These are phyloP conservation scores for Penicillium thymicola DNA, from an alignment of 2,329 filamentous ascomycete genomes.

Conservation along the genomic window DNA sequence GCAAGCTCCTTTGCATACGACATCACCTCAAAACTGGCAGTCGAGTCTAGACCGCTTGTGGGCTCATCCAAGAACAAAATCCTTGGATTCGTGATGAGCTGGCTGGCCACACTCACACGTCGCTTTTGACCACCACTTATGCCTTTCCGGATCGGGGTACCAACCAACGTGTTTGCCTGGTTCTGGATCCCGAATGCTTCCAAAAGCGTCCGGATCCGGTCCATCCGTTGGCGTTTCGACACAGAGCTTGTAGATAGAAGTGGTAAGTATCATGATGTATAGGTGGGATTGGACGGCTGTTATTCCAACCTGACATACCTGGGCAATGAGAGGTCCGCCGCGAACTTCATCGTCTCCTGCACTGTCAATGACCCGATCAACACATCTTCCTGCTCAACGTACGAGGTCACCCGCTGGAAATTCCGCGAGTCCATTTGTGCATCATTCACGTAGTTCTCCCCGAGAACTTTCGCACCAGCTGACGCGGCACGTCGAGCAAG, in stretches of 20 bases:
- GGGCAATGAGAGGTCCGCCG: slow-evolving; percentile 63
- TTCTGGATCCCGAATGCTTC: slow-evolving; percentile 68
- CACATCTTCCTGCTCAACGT: slow-evolving; percentile 86
- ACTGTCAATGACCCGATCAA: slow-evolving; percentile 78
- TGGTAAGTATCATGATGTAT: neutral
- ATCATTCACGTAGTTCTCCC: slow-evolving; percentile 63
- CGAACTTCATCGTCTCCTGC: slow-evolving; percentile 73
- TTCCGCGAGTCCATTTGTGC: slow-evolving; percentile 48
- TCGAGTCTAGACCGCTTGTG: slow-evolving; percentile 78
- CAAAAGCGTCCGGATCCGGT: slow-evolving; percentile 65
- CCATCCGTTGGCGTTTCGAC: slow-evolving; percentile 56
- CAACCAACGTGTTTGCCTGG: slow-evolving; percentile 70
- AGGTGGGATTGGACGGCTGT: neutral
- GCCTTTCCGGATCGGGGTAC: slow-evolving; percentile 78
- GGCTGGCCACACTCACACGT: slow-evolving; percentile 73
- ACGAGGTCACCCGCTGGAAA: slow-evolving; percentile 67
- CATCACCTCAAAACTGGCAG: slow-evolving; percentile 72
- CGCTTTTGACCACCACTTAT: slow-evolving; percentile 84
- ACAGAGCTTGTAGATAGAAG: slow-evolving; percentile 40
- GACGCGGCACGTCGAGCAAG: slow-evolving; percentile 62
- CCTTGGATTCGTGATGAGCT: slow-evolving; percentile 75
- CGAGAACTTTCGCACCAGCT: slow-evolving; percentile 53
- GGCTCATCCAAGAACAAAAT: slow-evolving; percentile 82
- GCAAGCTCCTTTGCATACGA: slow-evolving; percentile 67
- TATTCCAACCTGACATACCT: slow-evolving; percentile 41